Evolutionary conservation across 2,329 filamentous ascomycete genomes (phyloP).

Genomic region (Aspergillus uvarum): DNA sequence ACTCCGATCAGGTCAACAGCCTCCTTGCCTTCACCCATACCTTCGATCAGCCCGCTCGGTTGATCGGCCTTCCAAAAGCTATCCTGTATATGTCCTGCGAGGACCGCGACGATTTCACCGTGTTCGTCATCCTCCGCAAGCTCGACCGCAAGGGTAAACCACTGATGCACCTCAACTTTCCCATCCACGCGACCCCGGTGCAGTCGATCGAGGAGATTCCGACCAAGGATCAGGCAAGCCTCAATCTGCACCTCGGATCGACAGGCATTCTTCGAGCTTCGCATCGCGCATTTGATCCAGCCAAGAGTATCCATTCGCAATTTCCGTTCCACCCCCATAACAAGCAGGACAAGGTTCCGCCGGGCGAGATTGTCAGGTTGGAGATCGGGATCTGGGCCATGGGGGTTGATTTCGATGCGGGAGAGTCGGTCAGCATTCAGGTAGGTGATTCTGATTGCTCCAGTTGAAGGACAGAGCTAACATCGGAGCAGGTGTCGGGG

Average conservation of each 20-base stretch:
- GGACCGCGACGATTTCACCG: slow-evolving; percentile 45
- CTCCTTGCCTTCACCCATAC: slow-evolving; percentile 36
- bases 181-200: not conserved
- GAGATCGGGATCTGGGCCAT: slow-evolving; percentile 9
- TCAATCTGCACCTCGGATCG: slow-evolving; percentile 5
- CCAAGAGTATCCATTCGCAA: slow-evolving; percentile 3
- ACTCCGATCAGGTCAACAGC: slow-evolving; percentile 28
- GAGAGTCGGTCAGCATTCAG: not conserved
- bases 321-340: slow-evolving; percentile 7
- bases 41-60: slow-evolving; percentile 37
- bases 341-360: slow-evolving; percentile 2
- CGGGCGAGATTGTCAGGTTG: not conserved
- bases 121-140: slow-evolving; percentile 48
- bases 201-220: not conserved
- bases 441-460: not conserved
- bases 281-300: not conserved
- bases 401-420: slow-evolving; percentile 6
- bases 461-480: not conserved
- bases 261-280: slow-evolving; percentile 4
- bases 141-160: slow-evolving; percentile 42
- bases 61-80: slow-evolving; percentile 48
- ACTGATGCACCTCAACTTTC: slow-evolving; percentile 35
- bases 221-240: slow-evolving; percentile 3
- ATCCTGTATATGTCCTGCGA: slow-evolving; percentile 46
- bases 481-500: not conserved